Percentiles rank a stretch among this genome's conserved stretches.
phyloP scores from a whole-genome alignment of 2,329 filamentous ascomycete genomes.

The Colletotrichum sp. region DNA sequence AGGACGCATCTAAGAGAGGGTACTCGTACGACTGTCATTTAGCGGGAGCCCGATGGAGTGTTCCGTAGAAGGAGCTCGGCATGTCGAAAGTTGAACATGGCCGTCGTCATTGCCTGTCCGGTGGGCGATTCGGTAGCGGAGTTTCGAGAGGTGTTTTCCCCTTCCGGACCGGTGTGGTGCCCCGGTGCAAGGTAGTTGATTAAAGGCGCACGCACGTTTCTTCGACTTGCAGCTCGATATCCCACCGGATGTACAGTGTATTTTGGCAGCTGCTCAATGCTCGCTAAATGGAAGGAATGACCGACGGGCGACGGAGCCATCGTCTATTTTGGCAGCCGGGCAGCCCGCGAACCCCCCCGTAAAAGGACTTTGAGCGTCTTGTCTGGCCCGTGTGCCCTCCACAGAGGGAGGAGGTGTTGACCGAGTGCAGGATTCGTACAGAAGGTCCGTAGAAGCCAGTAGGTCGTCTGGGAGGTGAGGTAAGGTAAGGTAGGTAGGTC shows the following conservation, averaged over 20 bases:
- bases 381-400: not conserved
- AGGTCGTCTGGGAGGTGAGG: not conserved
- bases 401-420: not conserved
- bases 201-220: not conserved
- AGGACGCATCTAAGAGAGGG: conserved; percentile 1
- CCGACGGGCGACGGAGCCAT: not conserved
- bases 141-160: not conserved
- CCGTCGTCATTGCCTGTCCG: not conserved
- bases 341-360: not conserved
- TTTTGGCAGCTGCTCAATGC: not conserved
- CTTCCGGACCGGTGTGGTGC: not conserved
- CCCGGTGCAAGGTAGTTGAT: not conserved
- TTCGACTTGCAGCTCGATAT: not conserved
- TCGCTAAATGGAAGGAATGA: not conserved
- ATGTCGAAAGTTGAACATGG: not conserved
- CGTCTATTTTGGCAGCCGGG: not conserved
- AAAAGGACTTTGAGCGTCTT: not conserved
- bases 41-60: conserved; percentile 3
- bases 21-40: conserved; percentile 21
- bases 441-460: not conserved
- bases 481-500: not conserved
- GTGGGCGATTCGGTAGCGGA: not conserved
- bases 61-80: not conserved
- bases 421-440: not conserved
- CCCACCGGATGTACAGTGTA: not conserved